Conservation (phyloP, 805 yeast genomes). For the Saturnispora sekii region DNA sequence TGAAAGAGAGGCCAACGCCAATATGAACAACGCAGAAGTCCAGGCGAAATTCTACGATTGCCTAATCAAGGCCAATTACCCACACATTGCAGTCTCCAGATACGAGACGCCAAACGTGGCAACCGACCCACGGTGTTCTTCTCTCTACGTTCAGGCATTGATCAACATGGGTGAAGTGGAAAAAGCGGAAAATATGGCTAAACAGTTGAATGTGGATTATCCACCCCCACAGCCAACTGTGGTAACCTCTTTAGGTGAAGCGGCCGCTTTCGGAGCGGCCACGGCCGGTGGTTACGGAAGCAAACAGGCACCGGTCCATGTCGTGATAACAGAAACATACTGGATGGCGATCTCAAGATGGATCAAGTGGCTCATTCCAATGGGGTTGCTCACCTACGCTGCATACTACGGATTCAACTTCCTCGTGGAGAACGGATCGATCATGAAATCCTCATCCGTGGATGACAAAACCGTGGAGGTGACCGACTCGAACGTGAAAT, state of each 20-base stretch:
- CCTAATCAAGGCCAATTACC: slow-evolving; percentile 71
- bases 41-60: slow-evolving; percentile 81
- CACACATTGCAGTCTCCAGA: slow-evolving; percentile 92
- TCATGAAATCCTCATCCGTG: slow-evolving; percentile 62
- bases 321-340: slow-evolving; percentile 81
- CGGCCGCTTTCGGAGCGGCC: neutral
- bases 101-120: slow-evolving; percentile 94
- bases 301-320: slow-evolving; percentile 81
- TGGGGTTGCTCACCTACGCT: slow-evolving; percentile 73
- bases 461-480: slow-evolving; percentile 77
- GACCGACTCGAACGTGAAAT: slow-evolving; percentile 74
- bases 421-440: slow-evolving; percentile 73
- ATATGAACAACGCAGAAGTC: slow-evolving; percentile 51
- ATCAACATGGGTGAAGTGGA: slow-evolving; percentile 65
- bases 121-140: slow-evolving; percentile 66
- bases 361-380: slow-evolving; percentile 80
- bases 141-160: slow-evolving; percentile 72
- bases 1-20: slow-evolving; percentile 83
- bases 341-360: slow-evolving; percentile 72
- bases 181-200: slow-evolving; percentile 63
- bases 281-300: slow-evolving; percentile 37
- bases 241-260: slow-evolving; percentile 3
- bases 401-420: slow-evolving; percentile 70
- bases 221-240: slow-evolving; percentile 8
- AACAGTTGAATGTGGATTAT: slow-evolving; percentile 27